These are phyloP conservation scores for Rauvolfia tetraphylla DNA, from an alignment of 257 asterid species.

Conservation along the genomic window DNA sequence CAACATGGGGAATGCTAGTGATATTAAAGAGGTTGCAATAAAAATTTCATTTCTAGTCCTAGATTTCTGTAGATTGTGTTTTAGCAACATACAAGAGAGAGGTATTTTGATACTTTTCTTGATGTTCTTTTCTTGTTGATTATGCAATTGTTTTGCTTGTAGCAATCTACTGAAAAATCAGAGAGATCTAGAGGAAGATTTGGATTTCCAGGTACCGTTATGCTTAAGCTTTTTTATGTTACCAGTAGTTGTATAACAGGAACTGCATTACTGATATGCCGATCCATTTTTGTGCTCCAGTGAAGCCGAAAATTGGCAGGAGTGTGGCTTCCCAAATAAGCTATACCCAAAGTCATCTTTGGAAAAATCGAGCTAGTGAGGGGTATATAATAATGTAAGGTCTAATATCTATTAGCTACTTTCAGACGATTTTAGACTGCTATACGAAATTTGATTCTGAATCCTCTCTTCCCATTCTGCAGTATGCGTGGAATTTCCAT, in stretches of 20 bases:
- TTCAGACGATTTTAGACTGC: conserved; percentile 2
- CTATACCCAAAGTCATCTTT: conserved; percentile 39
- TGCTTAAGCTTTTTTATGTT: background rate
- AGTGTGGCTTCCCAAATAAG: conserved; percentile 47
- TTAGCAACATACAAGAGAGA: background rate
- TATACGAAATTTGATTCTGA: background rate
- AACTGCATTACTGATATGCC: conserved; percentile 19
- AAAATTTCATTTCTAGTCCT: conserved; percentile 15
- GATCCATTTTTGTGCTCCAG: conserved; percentile 37
- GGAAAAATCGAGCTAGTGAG: conserved; percentile 57
- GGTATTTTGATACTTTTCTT: background rate
- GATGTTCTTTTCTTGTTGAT: background rate
- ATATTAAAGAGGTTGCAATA: conserved; percentile 45
- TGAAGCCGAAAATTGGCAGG: conserved; percentile 49
- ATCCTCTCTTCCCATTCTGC: background rate
- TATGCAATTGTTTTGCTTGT: conserved; percentile 8
- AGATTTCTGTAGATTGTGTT: background rate
- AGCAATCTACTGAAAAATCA: conserved; percentile 45
- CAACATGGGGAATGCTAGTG: conserved; percentile 32
- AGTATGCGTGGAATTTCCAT: background rate
- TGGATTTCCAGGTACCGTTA: conserved; percentile 60
- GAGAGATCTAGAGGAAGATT: conserved; percentile 40
- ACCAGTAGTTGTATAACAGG: background rate
- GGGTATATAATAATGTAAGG: conserved; percentile 57
- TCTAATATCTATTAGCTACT: conserved; percentile 15